phyloP scores from a whole-genome alignment of 2,329 filamentous ascomycete genomes.

The Parascedosporium putredinis region DNA sequence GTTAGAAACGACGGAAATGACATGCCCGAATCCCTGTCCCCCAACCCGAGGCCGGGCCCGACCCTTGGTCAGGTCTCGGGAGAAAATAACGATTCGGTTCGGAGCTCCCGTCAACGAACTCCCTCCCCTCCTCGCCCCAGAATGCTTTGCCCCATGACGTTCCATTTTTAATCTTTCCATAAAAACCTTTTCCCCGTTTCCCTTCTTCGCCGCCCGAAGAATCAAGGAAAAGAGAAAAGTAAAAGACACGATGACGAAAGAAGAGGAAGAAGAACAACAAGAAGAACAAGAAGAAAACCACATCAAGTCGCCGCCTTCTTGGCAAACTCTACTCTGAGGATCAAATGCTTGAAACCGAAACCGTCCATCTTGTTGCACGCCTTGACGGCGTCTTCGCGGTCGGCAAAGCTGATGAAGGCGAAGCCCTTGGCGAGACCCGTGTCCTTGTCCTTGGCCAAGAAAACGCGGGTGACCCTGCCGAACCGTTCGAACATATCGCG shows the following conservation, averaged over 20 bases:
- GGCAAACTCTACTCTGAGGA: conserved; percentile 78
- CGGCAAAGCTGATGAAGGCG: conserved; percentile 95
- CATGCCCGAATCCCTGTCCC: not conserved
- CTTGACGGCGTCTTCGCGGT: conserved; percentile 78
- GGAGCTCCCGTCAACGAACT: too few species aligned
- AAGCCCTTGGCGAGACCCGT: conserved; percentile 96
- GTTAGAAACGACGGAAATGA: too few species aligned
- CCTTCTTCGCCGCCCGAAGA: too few species aligned
- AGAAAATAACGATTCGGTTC: too few species aligned
- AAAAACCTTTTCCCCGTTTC: not conserved
- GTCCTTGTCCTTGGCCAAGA: conserved; percentile 95
- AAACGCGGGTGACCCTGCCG: conserved; percentile 92
- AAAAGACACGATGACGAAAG: too few species aligned
- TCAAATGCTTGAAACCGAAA: conserved; percentile 80
- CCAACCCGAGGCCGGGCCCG: too few species aligned
- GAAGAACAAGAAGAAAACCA: too few species aligned
- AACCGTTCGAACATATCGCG: conserved; percentile 98
- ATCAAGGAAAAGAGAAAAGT: too few species aligned
- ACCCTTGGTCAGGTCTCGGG: too few species aligned
- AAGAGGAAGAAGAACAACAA: too few species aligned
- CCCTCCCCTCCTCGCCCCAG: too few species aligned
- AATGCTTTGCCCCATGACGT: too few species aligned
- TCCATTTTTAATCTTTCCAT: not conserved
- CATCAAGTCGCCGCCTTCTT: conserved; percentile 50
- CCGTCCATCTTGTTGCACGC: conserved; percentile 98